Percentiles rank a stretch among this genome's conserved stretches.
These are phyloP conservation scores for Pugionium cornutum DNA, from an alignment of 345 rosid species.

Conservation along the genomic window DNA sequence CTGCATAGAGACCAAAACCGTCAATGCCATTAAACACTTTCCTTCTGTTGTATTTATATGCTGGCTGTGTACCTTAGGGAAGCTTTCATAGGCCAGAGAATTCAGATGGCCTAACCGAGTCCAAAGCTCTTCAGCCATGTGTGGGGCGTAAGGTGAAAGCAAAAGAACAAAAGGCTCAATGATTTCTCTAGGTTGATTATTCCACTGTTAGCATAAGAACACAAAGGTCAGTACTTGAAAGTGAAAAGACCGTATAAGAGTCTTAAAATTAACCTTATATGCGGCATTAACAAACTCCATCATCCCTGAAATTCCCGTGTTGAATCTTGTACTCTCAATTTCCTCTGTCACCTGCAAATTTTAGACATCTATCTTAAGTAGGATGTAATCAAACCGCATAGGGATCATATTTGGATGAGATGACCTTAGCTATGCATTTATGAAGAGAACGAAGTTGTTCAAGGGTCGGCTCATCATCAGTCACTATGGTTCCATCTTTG, in stretches of 20 bases:
- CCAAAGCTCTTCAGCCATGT: conserved; percentile 98
- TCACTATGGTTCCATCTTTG: conserved; percentile 59
- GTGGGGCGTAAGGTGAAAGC: conserved; percentile 92
- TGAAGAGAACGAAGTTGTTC: conserved; percentile 77
- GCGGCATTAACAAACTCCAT: conserved; percentile 95
- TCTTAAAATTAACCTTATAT: conserved; percentile 59
- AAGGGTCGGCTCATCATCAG: conserved; percentile 63
- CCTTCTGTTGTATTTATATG: conserved; percentile 11
- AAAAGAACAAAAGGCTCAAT: conserved; percentile 71
- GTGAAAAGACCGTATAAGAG: background rate
- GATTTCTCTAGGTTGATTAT: conserved; percentile 63
- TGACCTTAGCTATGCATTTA: conserved; percentile 88
- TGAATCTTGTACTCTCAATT: conserved; percentile 85
- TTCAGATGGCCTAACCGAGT: conserved; percentile 63
- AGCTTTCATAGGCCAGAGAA: conserved; percentile 67
- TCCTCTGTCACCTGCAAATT: conserved; percentile 76
- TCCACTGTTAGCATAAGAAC: conserved; percentile 61
- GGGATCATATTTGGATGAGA: background rate
- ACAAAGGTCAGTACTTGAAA: background rate
- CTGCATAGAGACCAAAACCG: conserved; percentile 46
- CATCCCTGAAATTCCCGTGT: conserved; percentile 95
- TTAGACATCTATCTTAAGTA: background rate
- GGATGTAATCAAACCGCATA: background rate
- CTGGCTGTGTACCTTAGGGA: conserved; percentile 58
- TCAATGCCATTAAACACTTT: conserved; percentile 2